Conservation (phyloP, 2,329 filamentous ascomycete species). For the Calonectria ilicicola region DNA sequence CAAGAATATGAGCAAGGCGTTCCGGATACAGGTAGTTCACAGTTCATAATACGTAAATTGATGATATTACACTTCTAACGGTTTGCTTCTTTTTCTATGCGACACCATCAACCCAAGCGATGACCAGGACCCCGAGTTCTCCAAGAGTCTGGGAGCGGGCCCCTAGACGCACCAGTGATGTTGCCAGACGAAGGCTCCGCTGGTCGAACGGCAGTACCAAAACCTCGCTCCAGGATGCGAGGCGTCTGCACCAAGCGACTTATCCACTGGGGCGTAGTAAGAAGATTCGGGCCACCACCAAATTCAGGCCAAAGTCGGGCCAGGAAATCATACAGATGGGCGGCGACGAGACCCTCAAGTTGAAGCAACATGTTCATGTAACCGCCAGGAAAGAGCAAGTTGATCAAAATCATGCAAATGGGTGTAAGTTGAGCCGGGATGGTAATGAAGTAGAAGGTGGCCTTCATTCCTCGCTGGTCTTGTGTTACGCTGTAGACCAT, state of each 20-base stretch:
- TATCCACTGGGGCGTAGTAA: constrained; percentile 80
- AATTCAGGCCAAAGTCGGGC: constrained; percentile 90
- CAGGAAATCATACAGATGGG: constrained; percentile 91
- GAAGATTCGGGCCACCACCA: constrained; percentile 82
- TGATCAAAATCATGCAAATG: constrained; percentile 81
- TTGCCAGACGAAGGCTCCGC: constrained; percentile 49
- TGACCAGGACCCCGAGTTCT: constrained; percentile 71
- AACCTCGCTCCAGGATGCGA: constrained; percentile 30
- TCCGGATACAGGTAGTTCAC: background rate
- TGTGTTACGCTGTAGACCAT: constrained; percentile 87
- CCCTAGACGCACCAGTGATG: constrained; percentile 56
- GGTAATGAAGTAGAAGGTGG: constrained; percentile 84
- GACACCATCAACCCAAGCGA: constrained; percentile 64
- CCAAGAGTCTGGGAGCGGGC: constrained; percentile 74
- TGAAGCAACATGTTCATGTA: constrained; percentile 70
- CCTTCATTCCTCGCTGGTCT: constrained; percentile 82
- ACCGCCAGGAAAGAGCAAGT: constrained; percentile 74
- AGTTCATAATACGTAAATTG: constrained; percentile 7
- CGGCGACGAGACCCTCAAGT: constrained; percentile 83
- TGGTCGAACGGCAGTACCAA: constrained; percentile 70
- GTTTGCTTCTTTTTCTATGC: background rate
- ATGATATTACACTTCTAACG: background rate
- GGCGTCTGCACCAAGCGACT: constrained; percentile 71
- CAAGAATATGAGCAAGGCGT: constrained; percentile 17
- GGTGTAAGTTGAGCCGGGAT: constrained; percentile 87